Base-by-base conservation (phyloP, 1,284 basidiomycete genomes). In the Pseudozyma pruni region DNA sequence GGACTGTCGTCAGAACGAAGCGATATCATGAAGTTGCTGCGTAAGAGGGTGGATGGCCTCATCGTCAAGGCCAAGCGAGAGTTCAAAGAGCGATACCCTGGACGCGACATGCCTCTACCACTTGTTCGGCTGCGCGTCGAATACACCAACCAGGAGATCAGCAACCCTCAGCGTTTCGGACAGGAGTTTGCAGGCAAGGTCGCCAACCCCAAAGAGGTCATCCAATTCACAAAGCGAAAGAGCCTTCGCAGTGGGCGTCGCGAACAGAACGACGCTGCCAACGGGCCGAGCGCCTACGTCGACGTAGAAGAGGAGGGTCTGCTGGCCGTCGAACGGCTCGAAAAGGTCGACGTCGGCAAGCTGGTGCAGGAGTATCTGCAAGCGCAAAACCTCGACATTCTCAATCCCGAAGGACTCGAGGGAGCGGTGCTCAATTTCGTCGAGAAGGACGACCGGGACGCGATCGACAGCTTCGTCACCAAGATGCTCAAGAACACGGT, bases 91-190 rank as follows among this genome's bases (percentile, higher is more conserved):
- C 93, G 94, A 34, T 55, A 70, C 19, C 61, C 68, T 1, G 49
- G 34, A 1, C 48, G 56, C 22, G 68, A 64, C 20, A 52, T 68
- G 54, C 57, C 62, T 13, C 86, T 98, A 9, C 95, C 95, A 1
- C 87, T 98, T 29, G 86, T 98, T 45, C 89, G 95, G 13, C 85
- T 98, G 7, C 46, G 90, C 90, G 79, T 81, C 27, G 59, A 67
- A 27, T 81, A 81, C 52, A 75, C 72, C 8, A 75, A 75, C 16
- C 55, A 76, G 14, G 73, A 79, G 52, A 68, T 81, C 37, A 79
- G 78, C 55, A 99, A 99, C 82, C 92, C 94, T 13, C 91, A 95
- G 46, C 90, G 95, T 8, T 97, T 99, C 81, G 95, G 96, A 0
- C 94, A 96, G 82, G 93, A 96, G 81, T 98, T 96, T 83, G 87